phyloP scores from a whole-genome alignment of 441 rosid species.

The Adansonia rubrostipa region DNA sequence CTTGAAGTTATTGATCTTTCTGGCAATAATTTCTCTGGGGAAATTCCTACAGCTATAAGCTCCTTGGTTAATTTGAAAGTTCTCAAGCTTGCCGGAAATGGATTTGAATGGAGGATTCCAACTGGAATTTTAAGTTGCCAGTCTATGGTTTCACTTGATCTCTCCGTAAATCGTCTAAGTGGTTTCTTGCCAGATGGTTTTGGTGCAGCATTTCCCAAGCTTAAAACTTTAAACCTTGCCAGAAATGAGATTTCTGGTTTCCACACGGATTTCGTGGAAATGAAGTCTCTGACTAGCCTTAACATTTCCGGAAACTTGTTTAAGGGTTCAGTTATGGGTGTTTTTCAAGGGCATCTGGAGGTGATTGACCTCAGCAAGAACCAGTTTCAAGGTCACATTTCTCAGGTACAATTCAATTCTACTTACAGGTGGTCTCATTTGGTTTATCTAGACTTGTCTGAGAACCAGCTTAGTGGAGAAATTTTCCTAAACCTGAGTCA shows the following conservation, averaged over 20 bases:
- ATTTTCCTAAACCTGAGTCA: slow-evolving; percentile 51
- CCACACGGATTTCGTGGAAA: slow-evolving; percentile 49
- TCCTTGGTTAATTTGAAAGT: slow-evolving; percentile 63
- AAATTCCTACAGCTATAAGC: slow-evolving; percentile 71
- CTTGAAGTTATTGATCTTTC: slow-evolving; percentile 78
- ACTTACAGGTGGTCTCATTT: slow-evolving; percentile 60
- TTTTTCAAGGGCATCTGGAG: slow-evolving; percentile 52
- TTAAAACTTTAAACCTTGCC: slow-evolving; percentile 65
- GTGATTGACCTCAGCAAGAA: slow-evolving; percentile 79
- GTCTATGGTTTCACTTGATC: slow-evolving; percentile 63
- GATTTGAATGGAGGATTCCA: slow-evolving; percentile 66
- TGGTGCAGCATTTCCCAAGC: slow-evolving; percentile 74
- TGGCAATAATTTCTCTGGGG: slow-evolving; percentile 68
- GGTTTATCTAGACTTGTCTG: slow-evolving; percentile 82
- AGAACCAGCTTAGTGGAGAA: slow-evolving; percentile 81
- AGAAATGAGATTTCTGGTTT: slow-evolving; percentile 63
- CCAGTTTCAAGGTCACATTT: slow-evolving; percentile 75
- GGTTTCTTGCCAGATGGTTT: slow-evolving; percentile 78
- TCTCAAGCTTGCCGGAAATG: slow-evolving; percentile 62
- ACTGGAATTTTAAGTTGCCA: slow-evolving; percentile 53
- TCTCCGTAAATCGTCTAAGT: slow-evolving; percentile 68
- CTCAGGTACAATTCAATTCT: slow-evolving; percentile 74
- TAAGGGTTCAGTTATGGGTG: slow-evolving; percentile 60
- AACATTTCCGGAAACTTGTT: slow-evolving; percentile 75
- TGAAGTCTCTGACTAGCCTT: slow-evolving; percentile 62